Evolutionary conservation across 345 rosid genomes (phyloP).

Genomic region (Boechera divaricarpa): DNA sequence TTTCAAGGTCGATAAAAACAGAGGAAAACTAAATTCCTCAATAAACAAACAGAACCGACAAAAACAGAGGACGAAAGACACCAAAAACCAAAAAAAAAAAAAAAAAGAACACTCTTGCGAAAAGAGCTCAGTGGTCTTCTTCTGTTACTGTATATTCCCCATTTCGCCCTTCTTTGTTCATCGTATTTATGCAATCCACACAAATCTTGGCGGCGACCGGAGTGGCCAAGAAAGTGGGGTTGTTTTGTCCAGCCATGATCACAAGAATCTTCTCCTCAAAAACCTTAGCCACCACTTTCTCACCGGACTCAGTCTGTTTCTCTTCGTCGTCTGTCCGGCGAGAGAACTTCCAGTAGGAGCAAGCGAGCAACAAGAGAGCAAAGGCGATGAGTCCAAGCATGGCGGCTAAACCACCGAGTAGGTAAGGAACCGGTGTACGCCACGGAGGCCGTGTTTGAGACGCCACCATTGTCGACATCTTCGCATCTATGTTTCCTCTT

Average conservation of each 20-base stretch:
- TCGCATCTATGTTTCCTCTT: slow-evolving; percentile 12
- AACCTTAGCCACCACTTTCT: slow-evolving; percentile 36
- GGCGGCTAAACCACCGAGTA: slow-evolving; percentile 79
- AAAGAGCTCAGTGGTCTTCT: slow-evolving; percentile 29
- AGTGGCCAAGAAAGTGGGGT: slow-evolving; percentile 75
- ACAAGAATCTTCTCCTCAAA: slow-evolving; percentile 72
- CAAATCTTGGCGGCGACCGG: slow-evolving; percentile 50
- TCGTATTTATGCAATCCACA: not conserved
- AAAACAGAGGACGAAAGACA: slow-evolving; percentile 24
- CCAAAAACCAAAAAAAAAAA: not conserved
- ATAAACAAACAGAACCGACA: slow-evolving; percentile 10
- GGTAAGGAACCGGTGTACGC: slow-evolving; percentile 82
- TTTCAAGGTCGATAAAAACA: slow-evolving; percentile 30
- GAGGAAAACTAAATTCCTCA: slow-evolving; percentile 4
- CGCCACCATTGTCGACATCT: slow-evolving; percentile 26
- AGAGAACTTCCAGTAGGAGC: slow-evolving; percentile 71
- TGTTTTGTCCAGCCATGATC: slow-evolving; percentile 75
- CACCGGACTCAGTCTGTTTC: slow-evolving; percentile 45
- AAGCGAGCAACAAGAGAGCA: slow-evolving; percentile 74
- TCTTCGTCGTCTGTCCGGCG: slow-evolving; percentile 48
- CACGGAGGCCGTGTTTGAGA: slow-evolving; percentile 56
- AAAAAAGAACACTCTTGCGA: not conserved
- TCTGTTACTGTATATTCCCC: slow-evolving; percentile 2
- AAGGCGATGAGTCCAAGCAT: slow-evolving; percentile 79
- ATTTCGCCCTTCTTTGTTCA: slow-evolving; percentile 23